Base-by-base conservation (phyloP, 192 early-diverging fungal genomes). In the Mortierella alpina region DNA sequence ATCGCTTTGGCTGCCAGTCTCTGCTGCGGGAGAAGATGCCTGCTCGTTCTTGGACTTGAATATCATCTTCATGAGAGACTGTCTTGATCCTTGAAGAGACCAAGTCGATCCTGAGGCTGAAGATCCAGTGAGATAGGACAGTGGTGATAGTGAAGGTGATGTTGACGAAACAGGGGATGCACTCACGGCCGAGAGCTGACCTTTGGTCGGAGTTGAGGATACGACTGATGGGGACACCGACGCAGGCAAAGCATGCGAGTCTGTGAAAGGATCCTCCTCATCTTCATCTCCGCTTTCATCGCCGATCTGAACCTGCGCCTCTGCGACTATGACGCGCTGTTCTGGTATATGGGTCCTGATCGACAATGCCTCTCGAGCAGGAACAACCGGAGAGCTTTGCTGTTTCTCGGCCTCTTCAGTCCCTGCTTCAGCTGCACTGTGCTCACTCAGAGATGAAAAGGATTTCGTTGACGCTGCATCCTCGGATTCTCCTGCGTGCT, bases 231-330 rank as follows among this genome's bases (percentile, higher is more conserved):
- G 46, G 13, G 54, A 59, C 12, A 31, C 31, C 1, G 70, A 15
- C 7, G 12, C 42, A 14, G 70, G 65, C 23, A 72, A 66, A 4
- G 77, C 77, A 20, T 72, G 70, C 40, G 70, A 72, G 52, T 80
- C 77, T 8, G 77, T 80, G 44, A 80, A 80, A 13, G 77, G 77
- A 22, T 80, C 70, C 13, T 80, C 77, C 12, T 80, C 77, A 11
- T 80, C 77, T 13, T 59, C 4, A 7, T 72, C 77, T 3, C 31
- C 31, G 31, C 31, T 31, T 31, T 31, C 31, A 15, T 80, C 70
- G 9, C 77, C 77, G 45, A 80, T 80, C 23, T 72, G 65, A 40
- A 80, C 77, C 39, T 80, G 77, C 8, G 77, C 69, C 66, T 80
- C 77, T 4, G 77, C 65, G 41, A 80, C 46, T 2, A 80, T 13